Conservation (phyloP, 805 yeast species). For the Candida suzukii region DNA sequence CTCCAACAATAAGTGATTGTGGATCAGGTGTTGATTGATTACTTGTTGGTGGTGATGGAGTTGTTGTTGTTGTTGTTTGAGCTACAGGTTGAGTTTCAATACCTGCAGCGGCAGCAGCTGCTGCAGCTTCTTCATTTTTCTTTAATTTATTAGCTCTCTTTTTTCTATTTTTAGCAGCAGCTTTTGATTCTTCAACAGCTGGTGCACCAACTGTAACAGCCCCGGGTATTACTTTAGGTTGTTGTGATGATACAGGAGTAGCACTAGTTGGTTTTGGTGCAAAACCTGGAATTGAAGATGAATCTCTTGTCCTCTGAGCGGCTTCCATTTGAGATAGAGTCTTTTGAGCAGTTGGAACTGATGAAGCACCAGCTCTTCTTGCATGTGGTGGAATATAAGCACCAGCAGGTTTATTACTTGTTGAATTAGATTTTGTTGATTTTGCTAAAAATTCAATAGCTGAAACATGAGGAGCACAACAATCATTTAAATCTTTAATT, state of each 20-base stretch:
- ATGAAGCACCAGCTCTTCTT: constrained; percentile 37
- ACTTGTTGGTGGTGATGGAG: constrained; percentile 1
- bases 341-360: constrained; percentile 26
- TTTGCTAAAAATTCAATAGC: constrained; percentile 53
- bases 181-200: constrained; percentile 42
- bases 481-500: constrained; percentile 37
- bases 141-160: constrained; percentile 54
- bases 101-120: constrained; percentile 8
- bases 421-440: constrained; percentile 26
- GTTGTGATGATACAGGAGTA: background rate
- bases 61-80: background rate
- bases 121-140: constrained; percentile 23
- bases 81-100: constrained; percentile 1
- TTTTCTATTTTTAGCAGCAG: constrained; percentile 69
- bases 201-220: constrained; percentile 31
- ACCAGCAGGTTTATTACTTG: constrained; percentile 54
- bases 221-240: constrained; percentile 48
- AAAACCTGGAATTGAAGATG: constrained; percentile 21
- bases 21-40: constrained; percentile 7
- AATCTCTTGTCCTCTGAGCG: constrained; percentile 19
- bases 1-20: constrained; percentile 46
- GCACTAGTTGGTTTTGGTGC: constrained; percentile 1
- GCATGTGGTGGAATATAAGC: constrained; percentile 99
- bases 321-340: constrained; percentile 55
- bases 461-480: constrained; percentile 64